These are phyloP conservation scores for Hypholoma fasciculare DNA, from an alignment of 768 basidiomycete species.

Conservation along the genomic window DNA sequence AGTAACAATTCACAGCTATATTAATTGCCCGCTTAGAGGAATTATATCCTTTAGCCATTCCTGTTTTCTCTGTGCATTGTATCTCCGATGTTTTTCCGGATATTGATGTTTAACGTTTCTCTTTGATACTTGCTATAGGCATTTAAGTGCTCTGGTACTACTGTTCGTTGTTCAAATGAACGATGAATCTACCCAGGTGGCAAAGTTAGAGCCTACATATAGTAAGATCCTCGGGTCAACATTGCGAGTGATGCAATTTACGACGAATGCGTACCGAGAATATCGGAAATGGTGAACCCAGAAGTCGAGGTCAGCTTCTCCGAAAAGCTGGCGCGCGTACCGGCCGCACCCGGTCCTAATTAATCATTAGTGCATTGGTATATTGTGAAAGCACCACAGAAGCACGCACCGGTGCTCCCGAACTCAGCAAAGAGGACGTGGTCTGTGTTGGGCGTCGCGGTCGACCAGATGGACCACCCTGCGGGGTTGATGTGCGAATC, in stretches of 20 bases:
- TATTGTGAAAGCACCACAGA: not conserved
- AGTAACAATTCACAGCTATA: no score
- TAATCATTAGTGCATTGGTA: not conserved
- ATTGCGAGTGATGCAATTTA: not conserved
- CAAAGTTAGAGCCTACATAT: not conserved
- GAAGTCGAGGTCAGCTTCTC: constrained; percentile 2
- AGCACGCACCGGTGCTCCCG: constrained; percentile 1
- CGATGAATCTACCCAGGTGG: not conserved
- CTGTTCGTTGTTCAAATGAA: not conserved
- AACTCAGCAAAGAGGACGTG: constrained; percentile 8
- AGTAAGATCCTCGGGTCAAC: not conserved
- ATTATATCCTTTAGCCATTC: no score
- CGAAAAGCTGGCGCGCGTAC: constrained; percentile 7
- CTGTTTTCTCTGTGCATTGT: no score
- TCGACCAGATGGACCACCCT: constrained; percentile 9
- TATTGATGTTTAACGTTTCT: no score
- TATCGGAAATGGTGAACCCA: constrained; percentile 7
- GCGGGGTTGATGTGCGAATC: constrained; percentile 8
- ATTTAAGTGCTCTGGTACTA: no score
- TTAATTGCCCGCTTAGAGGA: no score
- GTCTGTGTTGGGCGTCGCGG: constrained; percentile 8
- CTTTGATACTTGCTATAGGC: no score
- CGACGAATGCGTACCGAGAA: not conserved
- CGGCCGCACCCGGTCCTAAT: constrained; percentile 4
- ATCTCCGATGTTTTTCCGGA: no score